Conservation (phyloP, 257 asterid genomes). For the Fraxinus quadrangulata region DNA sequence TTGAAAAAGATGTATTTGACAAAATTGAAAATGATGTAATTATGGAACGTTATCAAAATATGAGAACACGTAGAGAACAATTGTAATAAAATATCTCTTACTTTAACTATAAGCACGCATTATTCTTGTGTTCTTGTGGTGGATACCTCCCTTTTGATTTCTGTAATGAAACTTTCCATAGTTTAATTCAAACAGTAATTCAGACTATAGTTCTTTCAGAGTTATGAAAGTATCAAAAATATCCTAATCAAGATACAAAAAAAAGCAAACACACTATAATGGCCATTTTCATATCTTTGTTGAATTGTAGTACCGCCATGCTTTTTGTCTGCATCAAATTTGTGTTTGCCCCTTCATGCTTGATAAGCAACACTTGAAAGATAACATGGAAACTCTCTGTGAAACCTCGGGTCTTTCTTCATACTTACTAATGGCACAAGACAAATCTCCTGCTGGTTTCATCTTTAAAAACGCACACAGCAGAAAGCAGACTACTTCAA, state of each 20-base stretch:
- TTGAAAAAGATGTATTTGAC: no score
- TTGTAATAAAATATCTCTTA: no score
- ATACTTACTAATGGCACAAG: neutral
- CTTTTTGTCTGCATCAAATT: constrained; percentile 10
- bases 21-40: no score
- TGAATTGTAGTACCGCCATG: constrained; percentile 16
- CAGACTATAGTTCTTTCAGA: neutral
- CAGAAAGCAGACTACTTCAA: constrained; percentile 21
- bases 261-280: neutral
- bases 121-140: neutral
- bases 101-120: neutral
- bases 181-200: neutral
- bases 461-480: constrained; percentile 6
- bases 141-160: neutral
- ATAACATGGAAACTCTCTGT: neutral
- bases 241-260: neutral
- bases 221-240: neutral
- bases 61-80: no score
- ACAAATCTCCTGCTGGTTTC: neutral
- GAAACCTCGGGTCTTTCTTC: neutral
- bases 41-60: no score
- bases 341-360: neutral
- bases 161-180: neutral
- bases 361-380: constrained; percentile 14
- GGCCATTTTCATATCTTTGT: neutral